Evolutionary conservation across 768 basidiomycete species (phyloP).

Genomic region (Lentinula guzmanii): DNA sequence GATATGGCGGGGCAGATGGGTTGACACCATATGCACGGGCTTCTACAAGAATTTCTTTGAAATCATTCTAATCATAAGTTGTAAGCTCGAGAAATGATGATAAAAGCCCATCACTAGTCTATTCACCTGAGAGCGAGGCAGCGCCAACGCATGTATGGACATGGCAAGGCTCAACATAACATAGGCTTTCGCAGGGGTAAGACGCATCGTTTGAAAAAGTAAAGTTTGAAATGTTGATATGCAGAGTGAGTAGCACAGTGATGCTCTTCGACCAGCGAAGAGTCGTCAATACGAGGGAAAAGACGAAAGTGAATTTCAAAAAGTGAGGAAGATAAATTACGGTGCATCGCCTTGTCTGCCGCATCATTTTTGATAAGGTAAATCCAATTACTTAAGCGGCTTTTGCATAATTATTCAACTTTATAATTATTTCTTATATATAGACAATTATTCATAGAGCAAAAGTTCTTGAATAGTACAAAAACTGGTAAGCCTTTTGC

Average conservation of each 20-base stretch:
- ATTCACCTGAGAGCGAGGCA: neutral
- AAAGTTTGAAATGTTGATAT: neutral
- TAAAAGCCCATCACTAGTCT: too few relatives aligned
- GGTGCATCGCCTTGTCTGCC: too few relatives aligned
- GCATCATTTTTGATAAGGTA: too few relatives aligned
- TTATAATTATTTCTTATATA: too few relatives aligned
- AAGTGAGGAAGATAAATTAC: too few relatives aligned
- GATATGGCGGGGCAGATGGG: neutral
- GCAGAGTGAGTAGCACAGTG: neutral
- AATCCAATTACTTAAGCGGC: too few relatives aligned
- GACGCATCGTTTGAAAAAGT: neutral
- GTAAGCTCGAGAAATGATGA: too few relatives aligned
- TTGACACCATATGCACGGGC: neutral
- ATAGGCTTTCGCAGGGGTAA: neutral
- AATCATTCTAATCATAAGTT: neutral
- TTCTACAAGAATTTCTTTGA: neutral
- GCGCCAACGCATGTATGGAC: neutral
- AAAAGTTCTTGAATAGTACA: too few relatives aligned
- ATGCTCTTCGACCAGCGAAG: neutral
- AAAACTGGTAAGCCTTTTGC: too few relatives aligned
- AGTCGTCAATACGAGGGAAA: neutral
- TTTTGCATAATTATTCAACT: too few relatives aligned
- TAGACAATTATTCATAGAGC: too few relatives aligned
- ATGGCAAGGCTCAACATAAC: neutral
- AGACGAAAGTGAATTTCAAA: neutral